These are phyloP conservation scores for Pseudonectria foliicola DNA, from an alignment of 2,329 filamentous ascomycete genomes.

Conservation along the genomic window DNA sequence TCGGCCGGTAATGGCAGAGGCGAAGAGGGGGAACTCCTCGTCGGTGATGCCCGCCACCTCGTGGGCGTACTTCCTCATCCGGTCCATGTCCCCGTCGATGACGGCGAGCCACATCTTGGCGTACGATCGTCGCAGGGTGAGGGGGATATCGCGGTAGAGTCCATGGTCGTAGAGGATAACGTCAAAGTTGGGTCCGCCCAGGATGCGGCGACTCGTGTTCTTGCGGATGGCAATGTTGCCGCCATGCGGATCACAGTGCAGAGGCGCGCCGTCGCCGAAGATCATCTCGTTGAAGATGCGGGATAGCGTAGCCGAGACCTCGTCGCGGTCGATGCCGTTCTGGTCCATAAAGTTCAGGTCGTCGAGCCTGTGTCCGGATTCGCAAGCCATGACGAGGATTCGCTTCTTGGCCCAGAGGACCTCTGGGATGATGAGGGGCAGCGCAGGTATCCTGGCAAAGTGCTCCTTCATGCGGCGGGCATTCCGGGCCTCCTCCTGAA, in stretches of 20 bases:
- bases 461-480: conserved; percentile 72
- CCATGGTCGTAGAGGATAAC: conserved; percentile 96
- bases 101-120: conserved; percentile 97
- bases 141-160: conserved; percentile 86
- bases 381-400: conserved; percentile 91
- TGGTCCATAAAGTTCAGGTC: conserved; percentile 81
- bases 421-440: conserved; percentile 82
- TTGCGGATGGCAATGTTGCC: conserved; percentile 91
- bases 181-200: conserved; percentile 70
- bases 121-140: conserved; percentile 71
- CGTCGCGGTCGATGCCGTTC: conserved; percentile 85
- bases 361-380: conserved; percentile 79
- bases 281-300: conserved; percentile 99
- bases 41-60: conserved; percentile 86
- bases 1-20: conserved; percentile 89
- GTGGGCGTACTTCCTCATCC: conserved; percentile 82
- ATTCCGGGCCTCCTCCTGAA: conserved; percentile 77
- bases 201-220: conserved; percentile 52
- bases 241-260: conserved; percentile 96
- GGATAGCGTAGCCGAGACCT: conserved; percentile 85
- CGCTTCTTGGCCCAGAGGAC: conserved; percentile 85
- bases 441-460: conserved; percentile 64
- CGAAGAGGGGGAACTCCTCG: conserved; percentile 89
- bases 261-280: conserved; percentile 77
- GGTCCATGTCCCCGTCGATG: conserved; percentile 75